Evolutionary conservation across 805 yeast species (phyloP).

Genomic region (Metschnikowia lachancei): DNA sequence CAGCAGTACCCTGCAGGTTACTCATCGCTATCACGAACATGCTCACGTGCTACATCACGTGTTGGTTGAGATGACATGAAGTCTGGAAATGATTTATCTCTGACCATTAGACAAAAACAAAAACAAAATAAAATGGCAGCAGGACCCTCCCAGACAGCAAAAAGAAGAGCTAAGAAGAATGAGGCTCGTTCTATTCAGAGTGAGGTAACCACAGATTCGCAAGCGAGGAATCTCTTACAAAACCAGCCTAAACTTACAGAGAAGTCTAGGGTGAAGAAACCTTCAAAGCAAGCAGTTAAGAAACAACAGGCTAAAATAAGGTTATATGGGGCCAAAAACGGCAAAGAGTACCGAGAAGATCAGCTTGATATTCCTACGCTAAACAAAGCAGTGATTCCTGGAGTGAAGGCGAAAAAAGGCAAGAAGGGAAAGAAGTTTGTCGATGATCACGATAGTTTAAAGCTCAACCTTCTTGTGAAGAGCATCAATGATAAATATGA

Average conservation of each 20-base stretch:
- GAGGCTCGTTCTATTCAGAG: slow-evolving; percentile 56
- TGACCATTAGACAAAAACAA: background rate
- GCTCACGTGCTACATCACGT: slow-evolving; percentile 6
- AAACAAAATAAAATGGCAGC: slow-evolving; percentile 47
- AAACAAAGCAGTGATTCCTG: slow-evolving; percentile 83
- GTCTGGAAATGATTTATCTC: background rate
- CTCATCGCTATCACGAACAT: background rate
- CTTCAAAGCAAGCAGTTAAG: slow-evolving; percentile 52
- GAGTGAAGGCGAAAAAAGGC: slow-evolving; percentile 70
- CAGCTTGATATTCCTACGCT: slow-evolving; percentile 77
- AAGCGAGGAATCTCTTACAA: slow-evolving; percentile 66
- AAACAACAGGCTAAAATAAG: slow-evolving; percentile 64
- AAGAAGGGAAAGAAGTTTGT: slow-evolving; percentile 85
- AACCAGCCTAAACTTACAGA: slow-evolving; percentile 59
- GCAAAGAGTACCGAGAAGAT: slow-evolving; percentile 64
- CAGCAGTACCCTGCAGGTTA: background rate
- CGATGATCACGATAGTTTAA: slow-evolving; percentile 61
- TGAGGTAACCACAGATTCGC: slow-evolving; percentile 62
- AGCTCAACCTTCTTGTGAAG: slow-evolving; percentile 67
- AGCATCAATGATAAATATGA: slow-evolving; percentile 83
- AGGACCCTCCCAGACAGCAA: slow-evolving; percentile 58
- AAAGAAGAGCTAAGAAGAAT: slow-evolving; percentile 53
- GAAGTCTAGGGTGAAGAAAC: slow-evolving; percentile 51
- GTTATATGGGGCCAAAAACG: slow-evolving; percentile 62
- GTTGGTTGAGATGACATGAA: slow-evolving; percentile 10